phyloP scores from a whole-genome alignment of 2,329 filamentous ascomycete species.

The Fusarium miscanthi region DNA sequence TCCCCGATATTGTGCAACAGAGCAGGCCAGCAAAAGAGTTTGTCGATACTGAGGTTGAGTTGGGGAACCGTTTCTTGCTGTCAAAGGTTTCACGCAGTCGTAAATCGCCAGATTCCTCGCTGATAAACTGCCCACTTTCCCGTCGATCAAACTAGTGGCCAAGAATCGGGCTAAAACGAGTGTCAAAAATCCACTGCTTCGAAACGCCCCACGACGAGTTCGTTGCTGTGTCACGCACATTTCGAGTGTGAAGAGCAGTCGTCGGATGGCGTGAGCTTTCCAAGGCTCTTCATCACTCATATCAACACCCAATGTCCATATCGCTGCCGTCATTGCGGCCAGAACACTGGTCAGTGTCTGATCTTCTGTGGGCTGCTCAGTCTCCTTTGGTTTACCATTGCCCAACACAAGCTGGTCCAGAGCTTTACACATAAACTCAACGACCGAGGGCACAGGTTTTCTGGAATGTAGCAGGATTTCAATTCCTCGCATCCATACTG shows the following conservation, averaged over 20 bases:
- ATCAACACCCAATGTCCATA: constrained; percentile 27
- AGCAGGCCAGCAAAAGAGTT: constrained; percentile 55
- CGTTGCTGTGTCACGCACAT: constrained; percentile 35
- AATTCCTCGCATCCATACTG: constrained; percentile 43
- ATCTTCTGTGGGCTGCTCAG: constrained; percentile 27
- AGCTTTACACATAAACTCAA: constrained; percentile 41
- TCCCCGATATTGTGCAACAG: constrained; percentile 60
- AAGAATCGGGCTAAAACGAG: constrained; percentile 46
- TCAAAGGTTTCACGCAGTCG: constrained; percentile 40
- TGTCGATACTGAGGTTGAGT: constrained; percentile 43
- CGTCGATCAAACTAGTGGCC: constrained; percentile 35
- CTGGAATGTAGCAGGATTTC: constrained; percentile 41
- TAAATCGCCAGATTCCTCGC: constrained; percentile 29
- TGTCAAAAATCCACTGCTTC: constrained; percentile 37
- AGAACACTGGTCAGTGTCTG: constrained; percentile 47
- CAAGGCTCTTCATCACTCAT: constrained; percentile 1
- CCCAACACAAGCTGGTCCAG: constrained; percentile 39
- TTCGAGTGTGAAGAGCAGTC: constrained; percentile 44
- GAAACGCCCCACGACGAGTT: constrained; percentile 8
- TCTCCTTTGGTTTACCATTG: neutral
- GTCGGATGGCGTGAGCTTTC: constrained; percentile 36
- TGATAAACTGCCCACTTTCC: constrained; percentile 18
- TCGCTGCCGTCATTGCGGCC: constrained; percentile 47
- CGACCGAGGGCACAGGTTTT: constrained; percentile 35
- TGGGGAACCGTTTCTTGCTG: constrained; percentile 18